These are phyloP conservation scores for Pythium volutum DNA, from an alignment of 352 stramenopile species.

Conservation along the genomic window DNA sequence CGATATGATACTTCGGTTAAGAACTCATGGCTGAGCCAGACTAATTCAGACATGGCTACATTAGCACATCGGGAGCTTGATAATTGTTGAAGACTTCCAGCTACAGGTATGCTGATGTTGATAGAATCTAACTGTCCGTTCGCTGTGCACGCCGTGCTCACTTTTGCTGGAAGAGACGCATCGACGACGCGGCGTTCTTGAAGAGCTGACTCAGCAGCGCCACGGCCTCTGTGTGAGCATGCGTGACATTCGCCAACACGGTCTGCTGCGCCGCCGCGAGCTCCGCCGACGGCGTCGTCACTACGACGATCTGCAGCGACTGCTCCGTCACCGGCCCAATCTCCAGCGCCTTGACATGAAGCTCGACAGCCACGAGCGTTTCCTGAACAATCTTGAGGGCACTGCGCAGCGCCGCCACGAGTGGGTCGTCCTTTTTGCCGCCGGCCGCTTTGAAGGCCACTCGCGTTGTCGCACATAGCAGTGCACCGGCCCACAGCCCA, in stretches of 20 bases:
- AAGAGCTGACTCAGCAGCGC: slow-evolving; percentile 21
- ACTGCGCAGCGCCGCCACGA: slow-evolving; percentile 37
- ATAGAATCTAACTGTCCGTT: too few relatives aligned
- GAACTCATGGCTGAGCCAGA: background rate
- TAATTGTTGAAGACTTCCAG: too few relatives aligned
- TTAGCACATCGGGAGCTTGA: background rate
- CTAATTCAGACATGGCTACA: background rate
- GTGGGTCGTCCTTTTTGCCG: slow-evolving; percentile 56
- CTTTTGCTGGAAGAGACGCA: slow-evolving; percentile 25
- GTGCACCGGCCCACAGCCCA: slow-evolving; percentile 50
- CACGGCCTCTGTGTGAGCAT: slow-evolving; percentile 12
- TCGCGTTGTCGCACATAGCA: slow-evolving; percentile 44
- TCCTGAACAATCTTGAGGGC: slow-evolving; percentile 68
- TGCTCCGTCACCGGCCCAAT: slow-evolving; percentile 14
- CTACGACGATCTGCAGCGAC: background rate
- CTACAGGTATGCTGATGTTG: too few relatives aligned
- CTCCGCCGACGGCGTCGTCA: slow-evolving; percentile 13
- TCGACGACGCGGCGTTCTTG: slow-evolving; percentile 23
- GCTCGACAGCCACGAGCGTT: slow-evolving; percentile 34
- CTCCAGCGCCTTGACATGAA: slow-evolving; percentile 31
- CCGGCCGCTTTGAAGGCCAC: slow-evolving; percentile 56
- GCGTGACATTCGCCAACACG: slow-evolving; percentile 6
- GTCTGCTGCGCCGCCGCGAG: slow-evolving; percentile 33
- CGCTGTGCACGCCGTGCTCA: too few relatives aligned
- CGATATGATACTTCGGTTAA: background rate